Percentiles rank a stretch among this genome's conserved stretches.
phyloP scores from a whole-genome alignment of 140 eudicot genomes.

The Eryngium alpinum region DNA sequence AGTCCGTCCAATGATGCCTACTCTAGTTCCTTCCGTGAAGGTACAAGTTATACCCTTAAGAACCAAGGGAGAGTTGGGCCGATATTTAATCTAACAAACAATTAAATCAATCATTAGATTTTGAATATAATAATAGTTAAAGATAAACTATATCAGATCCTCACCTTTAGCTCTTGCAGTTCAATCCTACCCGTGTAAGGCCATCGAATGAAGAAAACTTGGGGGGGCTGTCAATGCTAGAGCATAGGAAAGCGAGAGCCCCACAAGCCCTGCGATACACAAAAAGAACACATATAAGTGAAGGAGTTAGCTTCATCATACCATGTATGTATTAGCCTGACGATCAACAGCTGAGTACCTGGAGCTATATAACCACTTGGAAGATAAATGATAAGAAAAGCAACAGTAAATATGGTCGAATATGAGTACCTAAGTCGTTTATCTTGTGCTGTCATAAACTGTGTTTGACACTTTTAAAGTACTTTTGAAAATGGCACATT shows the following conservation, averaged over 20 bases:
- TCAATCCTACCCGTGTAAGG: conserved; percentile 65
- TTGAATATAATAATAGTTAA: background rate
- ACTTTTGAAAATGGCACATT: conserved; percentile 60
- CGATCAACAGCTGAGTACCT: conserved; percentile 32
- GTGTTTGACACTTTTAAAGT: conserved; percentile 47
- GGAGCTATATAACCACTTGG: conserved; percentile 50
- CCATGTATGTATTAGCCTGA: background rate
- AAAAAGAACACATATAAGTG: conserved; percentile 4
- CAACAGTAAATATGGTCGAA: conserved; percentile 53
- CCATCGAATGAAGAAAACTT: conserved; percentile 67
- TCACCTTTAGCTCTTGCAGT: conserved; percentile 59
- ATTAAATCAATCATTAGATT: background rate
- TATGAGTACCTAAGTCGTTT: conserved; percentile 50
- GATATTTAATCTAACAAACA: conserved; percentile 60
- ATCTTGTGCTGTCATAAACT: conserved; percentile 61
- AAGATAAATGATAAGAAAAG: conserved; percentile 44
- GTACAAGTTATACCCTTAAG: conserved; percentile 73
- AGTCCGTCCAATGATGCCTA: conserved; percentile 76
- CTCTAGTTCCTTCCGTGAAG: conserved; percentile 58
- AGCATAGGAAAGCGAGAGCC: conserved; percentile 83
- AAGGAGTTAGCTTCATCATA: background rate
- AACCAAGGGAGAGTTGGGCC: conserved; percentile 62
- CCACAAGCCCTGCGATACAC: conserved; percentile 56
- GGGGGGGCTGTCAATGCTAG: conserved; percentile 48
- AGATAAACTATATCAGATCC: background rate